Evolutionary conservation across 208 protist genomes (phyloP).

Genomic region (Vickermania ingenoplastis): DNA sequence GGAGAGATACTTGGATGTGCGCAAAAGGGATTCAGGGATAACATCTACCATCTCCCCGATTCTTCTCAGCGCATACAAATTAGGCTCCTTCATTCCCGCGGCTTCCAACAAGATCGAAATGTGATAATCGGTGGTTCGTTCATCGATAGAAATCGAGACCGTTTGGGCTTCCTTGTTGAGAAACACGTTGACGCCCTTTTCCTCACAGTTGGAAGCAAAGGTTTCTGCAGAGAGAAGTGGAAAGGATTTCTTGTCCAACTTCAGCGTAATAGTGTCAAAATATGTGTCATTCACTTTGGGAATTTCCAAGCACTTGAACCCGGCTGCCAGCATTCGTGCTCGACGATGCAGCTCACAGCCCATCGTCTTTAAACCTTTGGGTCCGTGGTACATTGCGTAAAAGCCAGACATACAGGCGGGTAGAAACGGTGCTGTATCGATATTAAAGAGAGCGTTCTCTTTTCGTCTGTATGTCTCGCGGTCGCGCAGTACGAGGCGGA

Average conservation of each 20-base stretch:
- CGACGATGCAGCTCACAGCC: constrained; percentile 82
- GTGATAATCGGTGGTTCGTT: constrained; percentile 84
- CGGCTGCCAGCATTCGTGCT: constrained; percentile 72
- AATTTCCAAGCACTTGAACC: constrained; percentile 71
- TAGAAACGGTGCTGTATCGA: constrained; percentile 97
- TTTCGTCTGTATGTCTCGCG: constrained; percentile 98
- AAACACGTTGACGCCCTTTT: constrained; percentile 90
- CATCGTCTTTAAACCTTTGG: constrained; percentile 91
- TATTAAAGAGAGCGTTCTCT: constrained; percentile 94
- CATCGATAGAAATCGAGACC: constrained; percentile 90
- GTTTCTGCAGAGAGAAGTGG: constrained; percentile 27
- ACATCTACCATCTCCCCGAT: constrained; percentile 29
- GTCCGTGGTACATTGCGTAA: constrained; percentile 97
- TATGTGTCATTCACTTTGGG: constrained; percentile 43
- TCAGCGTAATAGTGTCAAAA: constrained; percentile 90
- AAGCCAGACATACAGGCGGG: constrained; percentile 95
- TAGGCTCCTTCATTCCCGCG: constrained; percentile 48
- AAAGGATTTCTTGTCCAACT: constrained; percentile 14
- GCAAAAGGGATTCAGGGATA: constrained; percentile 37
- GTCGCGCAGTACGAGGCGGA: constrained; percentile 96
- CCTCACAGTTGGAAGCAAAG: constrained; percentile 42
- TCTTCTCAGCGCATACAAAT: constrained; percentile 26
- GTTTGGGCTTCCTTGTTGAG: constrained; percentile 31
- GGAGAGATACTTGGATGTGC: constrained; percentile 80
- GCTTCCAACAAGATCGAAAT: constrained; percentile 66